Conservation (phyloP, 352 stramenopile genomes). For the Globisporangium polare region DNA sequence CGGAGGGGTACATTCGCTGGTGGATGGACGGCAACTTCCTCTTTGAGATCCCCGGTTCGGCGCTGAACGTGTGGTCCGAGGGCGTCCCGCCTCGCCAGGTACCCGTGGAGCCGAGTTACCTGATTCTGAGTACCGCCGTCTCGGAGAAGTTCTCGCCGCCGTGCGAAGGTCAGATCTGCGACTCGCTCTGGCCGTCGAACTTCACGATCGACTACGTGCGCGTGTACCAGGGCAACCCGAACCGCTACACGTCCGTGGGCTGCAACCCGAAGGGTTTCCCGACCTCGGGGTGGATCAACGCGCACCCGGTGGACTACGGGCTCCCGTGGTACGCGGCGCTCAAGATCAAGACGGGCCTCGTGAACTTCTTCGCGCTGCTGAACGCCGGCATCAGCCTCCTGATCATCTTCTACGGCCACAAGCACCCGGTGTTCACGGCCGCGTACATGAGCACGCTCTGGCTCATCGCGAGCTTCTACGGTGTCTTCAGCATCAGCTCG, state of each 20-base stretch:
- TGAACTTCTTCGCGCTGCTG: constrained; percentile 48
- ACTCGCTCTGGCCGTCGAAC: constrained; percentile 89
- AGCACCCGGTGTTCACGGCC: constrained; percentile 47
- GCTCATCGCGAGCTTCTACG: constrained; percentile 67
- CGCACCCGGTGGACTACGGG: constrained; percentile 81
- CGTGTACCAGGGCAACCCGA: constrained; percentile 91
- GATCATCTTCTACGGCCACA: constrained; percentile 55
- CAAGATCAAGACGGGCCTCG: constrained; percentile 38
- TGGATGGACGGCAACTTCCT: constrained; percentile 93
- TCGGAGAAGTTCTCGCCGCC: constrained; percentile 94
- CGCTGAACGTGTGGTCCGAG: constrained; percentile 77
- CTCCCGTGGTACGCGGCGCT: constrained; percentile 81
- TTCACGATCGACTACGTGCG: constrained; percentile 96
- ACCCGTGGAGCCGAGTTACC: constrained; percentile 94
- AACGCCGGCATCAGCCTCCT: constrained; percentile 51
- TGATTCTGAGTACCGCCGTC: constrained; percentile 98
- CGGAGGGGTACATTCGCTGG: constrained; percentile 91
- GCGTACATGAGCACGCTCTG: constrained; percentile 55
- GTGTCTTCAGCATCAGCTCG: constrained; percentile 46
- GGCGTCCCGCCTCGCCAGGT: constrained; percentile 79
- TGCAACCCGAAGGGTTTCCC: constrained; percentile 91
- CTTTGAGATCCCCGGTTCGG: constrained; percentile 89
- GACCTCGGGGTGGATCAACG: constrained; percentile 90
- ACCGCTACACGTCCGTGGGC: constrained; percentile 89
- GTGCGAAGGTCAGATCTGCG: constrained; percentile 90